phyloP scores from a whole-genome alignment of 192 early-diverging fungal species.

The Chytriomyces confervae region DNA sequence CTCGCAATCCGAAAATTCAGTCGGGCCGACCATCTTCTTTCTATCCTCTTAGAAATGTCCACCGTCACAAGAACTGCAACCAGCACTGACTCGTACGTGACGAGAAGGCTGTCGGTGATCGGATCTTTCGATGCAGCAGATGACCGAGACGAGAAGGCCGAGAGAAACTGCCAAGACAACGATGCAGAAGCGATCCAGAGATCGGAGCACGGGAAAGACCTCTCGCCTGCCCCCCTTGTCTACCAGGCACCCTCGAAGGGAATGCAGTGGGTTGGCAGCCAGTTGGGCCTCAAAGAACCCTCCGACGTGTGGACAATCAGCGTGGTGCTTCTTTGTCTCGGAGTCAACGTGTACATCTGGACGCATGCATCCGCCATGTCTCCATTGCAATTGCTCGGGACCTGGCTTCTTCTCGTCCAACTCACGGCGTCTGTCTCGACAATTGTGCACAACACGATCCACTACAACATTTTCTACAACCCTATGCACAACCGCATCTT shows the following conservation, averaged over 20 bases:
- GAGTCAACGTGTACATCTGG: background rate
- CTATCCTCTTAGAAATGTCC: too few relatives aligned
- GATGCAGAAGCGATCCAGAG: too few relatives aligned
- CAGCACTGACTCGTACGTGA: too few relatives aligned
- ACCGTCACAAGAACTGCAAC: too few relatives aligned
- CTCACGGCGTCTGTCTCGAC: conserved; percentile 2
- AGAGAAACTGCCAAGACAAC: too few relatives aligned
- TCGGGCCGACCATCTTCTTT: too few relatives aligned
- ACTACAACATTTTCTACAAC: background rate
- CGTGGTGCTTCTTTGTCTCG: background rate
- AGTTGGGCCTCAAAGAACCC: background rate
- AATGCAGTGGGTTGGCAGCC: background rate
- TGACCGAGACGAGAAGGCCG: too few relatives aligned
- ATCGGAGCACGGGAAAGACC: background rate
- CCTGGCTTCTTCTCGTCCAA: conserved; percentile 4
- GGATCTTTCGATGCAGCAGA: too few relatives aligned
- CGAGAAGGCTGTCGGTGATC: too few relatives aligned
- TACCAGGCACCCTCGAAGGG: background rate
- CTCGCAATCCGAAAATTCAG: too few relatives aligned
- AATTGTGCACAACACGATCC: conserved; percentile 14
- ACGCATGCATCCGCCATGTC: background rate
- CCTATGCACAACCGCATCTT: background rate
- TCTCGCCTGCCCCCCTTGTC: background rate
- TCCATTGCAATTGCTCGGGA: background rate
- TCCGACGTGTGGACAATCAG: conserved; percentile 3